Base-by-base conservation (phyloP, 2,329 filamentous ascomycete genomes). In the Cylindrodendrum hubeiense region DNA sequence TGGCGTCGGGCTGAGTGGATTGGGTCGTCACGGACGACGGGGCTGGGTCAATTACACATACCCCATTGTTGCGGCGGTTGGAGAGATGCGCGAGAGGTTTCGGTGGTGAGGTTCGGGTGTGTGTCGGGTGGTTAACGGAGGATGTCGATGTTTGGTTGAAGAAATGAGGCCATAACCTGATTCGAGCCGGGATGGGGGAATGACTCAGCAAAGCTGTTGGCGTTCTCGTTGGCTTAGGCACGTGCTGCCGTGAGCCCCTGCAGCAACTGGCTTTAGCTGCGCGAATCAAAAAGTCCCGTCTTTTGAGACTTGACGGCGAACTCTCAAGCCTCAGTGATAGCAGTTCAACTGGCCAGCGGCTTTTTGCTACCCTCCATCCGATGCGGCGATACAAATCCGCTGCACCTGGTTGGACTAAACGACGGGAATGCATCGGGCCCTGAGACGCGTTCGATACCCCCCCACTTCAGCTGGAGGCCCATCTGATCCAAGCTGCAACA, bases 161-260 rank as follows among this genome's bases (percentile, higher is more conserved):
- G 75, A 78, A 77, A 77, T 80, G 79, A 80, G 78, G 77, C 79
- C 76, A 80, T 79, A 79, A 76, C 73, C 69, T 76, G 73, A 75
- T 75, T 76, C 74, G 74, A 70, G 71, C 68, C 67, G 74, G 66
- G 57, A 47, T 49, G 50, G 24, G 24, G 33, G 43, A 67, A 78
- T 80, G 78, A 80, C 75, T 80, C 78, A 80, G 78, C 79, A 71
- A 34, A 61, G 63, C 66, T 70, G 33, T 60, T 15, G 41, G 26
- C 34, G 41, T 55, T 73, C 62, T 59, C 37, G 73, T 75, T 75
- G 70, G 73, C 55, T 52, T 21, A 34, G 17, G 46, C 71, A 75
- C 70, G 68, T 71, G 73, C 60, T 44, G 34, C 43, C 30, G 46
- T 24, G 21, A 56, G 39, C 47, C 49, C 55, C 51, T 54, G 55